Conservation (phyloP, 1,284 basidiomycete genomes). For the Leccinum ambiguum region DNA sequence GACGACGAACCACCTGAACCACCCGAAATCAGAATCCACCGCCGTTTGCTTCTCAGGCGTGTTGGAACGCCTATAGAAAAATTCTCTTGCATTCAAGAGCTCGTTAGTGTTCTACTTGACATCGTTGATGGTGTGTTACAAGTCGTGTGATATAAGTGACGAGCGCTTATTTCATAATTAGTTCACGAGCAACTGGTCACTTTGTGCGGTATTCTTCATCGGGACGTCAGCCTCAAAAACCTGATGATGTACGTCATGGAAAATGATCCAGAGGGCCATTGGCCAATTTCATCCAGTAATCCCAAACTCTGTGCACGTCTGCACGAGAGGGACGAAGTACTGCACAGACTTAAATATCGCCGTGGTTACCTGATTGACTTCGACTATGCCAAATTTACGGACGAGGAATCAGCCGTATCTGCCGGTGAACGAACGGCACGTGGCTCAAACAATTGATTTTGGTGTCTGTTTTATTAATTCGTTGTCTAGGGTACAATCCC, state of each 20-base stretch:
- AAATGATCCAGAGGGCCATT: neutral
- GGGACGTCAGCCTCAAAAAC: neutral
- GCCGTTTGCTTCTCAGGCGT: neutral
- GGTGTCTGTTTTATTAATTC: neutral
- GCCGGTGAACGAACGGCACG: neutral
- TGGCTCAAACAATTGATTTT: neutral
- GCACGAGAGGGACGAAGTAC: neutral
- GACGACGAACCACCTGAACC: neutral
- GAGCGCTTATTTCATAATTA: neutral
- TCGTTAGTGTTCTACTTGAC: neutral
- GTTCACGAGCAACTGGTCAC: neutral
- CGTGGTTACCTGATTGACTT: neutral
- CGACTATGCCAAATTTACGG: neutral
- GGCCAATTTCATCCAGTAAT: neutral
- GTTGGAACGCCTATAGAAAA: neutral
- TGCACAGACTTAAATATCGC: neutral
- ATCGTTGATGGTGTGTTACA: neutral
- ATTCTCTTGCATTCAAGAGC: neutral
- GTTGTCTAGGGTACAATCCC: neutral
- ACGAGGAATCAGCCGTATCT: neutral
- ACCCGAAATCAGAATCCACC: neutral
- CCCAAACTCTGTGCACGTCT: neutral
- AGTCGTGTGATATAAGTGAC: neutral
- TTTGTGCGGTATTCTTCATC: neutral
- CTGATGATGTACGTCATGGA: neutral